Conservation (phyloP, 257 asterid species). For the Fraxinus pennsylvanica region DNA sequence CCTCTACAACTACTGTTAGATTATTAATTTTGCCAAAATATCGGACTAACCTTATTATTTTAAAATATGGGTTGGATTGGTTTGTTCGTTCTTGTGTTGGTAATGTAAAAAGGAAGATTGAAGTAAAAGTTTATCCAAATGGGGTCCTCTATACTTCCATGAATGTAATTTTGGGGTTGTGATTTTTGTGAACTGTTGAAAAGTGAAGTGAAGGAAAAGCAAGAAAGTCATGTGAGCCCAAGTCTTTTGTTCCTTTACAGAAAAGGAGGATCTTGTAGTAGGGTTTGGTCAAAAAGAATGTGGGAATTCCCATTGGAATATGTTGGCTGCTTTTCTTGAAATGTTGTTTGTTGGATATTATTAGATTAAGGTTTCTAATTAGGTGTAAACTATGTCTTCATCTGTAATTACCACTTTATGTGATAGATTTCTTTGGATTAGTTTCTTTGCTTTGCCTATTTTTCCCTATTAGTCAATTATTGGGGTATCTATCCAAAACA, state of each 20-base stretch:
- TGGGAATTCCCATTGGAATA: conserved; percentile 3
- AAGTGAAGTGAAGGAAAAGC: conserved; percentile 48
- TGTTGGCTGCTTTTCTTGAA: not conserved
- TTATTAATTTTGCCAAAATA: conserved; percentile 21
- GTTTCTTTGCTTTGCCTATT: not conserved
- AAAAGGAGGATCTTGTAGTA: conserved; percentile 54
- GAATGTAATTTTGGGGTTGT: conserved; percentile 43
- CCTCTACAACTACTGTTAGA: not conserved
- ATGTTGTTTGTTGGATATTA: not conserved
- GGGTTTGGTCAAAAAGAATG: conserved; percentile 54
- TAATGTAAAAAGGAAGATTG: conserved; percentile 35
- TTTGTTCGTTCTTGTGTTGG: conserved; percentile 20
- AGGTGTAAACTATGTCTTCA: conserved; percentile 21
- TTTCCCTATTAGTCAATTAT: not conserved
- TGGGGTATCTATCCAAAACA: not conserved
- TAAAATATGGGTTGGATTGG: conserved; percentile 44
- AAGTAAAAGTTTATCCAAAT: conserved; percentile 34
- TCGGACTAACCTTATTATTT: conserved; percentile 34
- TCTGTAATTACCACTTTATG: conserved; percentile 20
- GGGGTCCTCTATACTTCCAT: conserved; percentile 36
- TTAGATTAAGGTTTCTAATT: conserved; percentile 25
- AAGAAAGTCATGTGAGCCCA: conserved; percentile 54
- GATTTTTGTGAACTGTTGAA: conserved; percentile 33
- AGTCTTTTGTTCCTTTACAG: conserved; percentile 23
- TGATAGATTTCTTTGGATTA: conserved; percentile 5